Evolutionary conservation across 2,329 filamentous ascomycete genomes (phyloP).

Genomic region (Cryphonectria japonica): DNA sequence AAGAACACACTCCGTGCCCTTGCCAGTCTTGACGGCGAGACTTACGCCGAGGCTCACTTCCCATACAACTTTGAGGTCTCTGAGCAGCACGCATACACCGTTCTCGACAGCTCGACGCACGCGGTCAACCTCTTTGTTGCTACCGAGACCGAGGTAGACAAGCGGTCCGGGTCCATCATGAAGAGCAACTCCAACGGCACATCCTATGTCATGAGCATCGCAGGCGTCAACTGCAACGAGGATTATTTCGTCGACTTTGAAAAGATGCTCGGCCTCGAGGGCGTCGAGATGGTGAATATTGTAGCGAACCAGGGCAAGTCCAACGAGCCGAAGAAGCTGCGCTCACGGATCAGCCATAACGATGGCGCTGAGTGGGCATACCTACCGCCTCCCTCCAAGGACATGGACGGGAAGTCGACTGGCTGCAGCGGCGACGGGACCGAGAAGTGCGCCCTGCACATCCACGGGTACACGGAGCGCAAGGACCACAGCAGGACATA

Average conservation of each 20-base stretch:
- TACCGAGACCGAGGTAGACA: slow-evolving; percentile 66
- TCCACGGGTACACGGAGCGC: slow-evolving; percentile 95
- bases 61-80: slow-evolving; percentile 81
- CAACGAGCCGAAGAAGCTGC: slow-evolving; percentile 75
- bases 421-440: slow-evolving; percentile 62
- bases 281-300: slow-evolving; percentile 84
- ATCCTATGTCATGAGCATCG: slow-evolving; percentile 83
- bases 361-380: slow-evolving; percentile 88
- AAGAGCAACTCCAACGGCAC: slow-evolving; percentile 99
- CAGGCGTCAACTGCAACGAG: slow-evolving; percentile 79
- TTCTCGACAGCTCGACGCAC: slow-evolving; percentile 92
- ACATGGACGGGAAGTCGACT: slow-evolving; percentile 73
- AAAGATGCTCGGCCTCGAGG: slow-evolving; percentile 90
- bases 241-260: slow-evolving; percentile 90
- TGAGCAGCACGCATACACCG: slow-evolving; percentile 84
- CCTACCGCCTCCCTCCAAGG: slow-evolving; percentile 71
- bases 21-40: slow-evolving; percentile 81
- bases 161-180: slow-evolving; percentile 82
- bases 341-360: slow-evolving; percentile 94
- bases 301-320: slow-evolving; percentile 74
- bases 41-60: slow-evolving; percentile 83
- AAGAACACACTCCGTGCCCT: slow-evolving; percentile 73
- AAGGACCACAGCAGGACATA: slow-evolving; percentile 81
- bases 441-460: slow-evolving; percentile 80
- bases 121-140: slow-evolving; percentile 93